These are phyloP conservation scores for Chalciporus piperatus DNA, from an alignment of 768 basidiomycete species.

Conservation along the genomic window DNA sequence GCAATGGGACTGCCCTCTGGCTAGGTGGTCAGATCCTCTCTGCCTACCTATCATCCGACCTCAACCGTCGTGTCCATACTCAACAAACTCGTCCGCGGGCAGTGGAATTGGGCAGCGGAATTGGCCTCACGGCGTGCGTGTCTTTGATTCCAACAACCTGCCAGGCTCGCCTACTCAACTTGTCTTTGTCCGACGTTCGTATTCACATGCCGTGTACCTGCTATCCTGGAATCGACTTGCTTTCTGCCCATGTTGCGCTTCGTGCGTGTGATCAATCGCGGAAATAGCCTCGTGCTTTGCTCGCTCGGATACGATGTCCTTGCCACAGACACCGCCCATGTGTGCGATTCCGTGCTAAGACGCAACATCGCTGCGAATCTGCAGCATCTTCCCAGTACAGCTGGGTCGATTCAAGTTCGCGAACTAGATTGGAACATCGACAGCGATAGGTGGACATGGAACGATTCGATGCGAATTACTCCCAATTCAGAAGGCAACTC, in stretches of 20 bases:
- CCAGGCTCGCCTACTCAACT: neutral
- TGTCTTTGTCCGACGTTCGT: neutral
- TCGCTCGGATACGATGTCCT: constrained; percentile 74
- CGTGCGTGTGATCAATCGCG: constrained; percentile 6
- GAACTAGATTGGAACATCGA: constrained; percentile 69
- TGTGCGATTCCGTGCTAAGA: constrained; percentile 60
- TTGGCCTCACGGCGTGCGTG: constrained; percentile 73
- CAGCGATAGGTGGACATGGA: constrained; percentile 57
- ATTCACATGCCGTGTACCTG: neutral
- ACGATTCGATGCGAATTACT: constrained; percentile 31
- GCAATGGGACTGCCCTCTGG: constrained; percentile 85
- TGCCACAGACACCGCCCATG: constrained; percentile 68
- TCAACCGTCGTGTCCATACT: constrained; percentile 17
- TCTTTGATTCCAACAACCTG: constrained; percentile 3
- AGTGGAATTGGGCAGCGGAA: constrained; percentile 81
- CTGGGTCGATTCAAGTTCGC: constrained; percentile 54
- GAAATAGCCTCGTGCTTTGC: constrained; percentile 55
- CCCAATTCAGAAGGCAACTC: constrained; percentile 29
- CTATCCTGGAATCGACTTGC: neutral
- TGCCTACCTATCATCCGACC: constrained; percentile 49
- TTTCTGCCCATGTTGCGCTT: neutral
- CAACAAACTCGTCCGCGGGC: constrained; percentile 37
- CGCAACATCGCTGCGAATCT: constrained; percentile 58
- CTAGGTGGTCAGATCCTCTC: constrained; percentile 77
- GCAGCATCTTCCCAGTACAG: constrained; percentile 24